These are phyloP conservation scores for Verticillium albo-atrum DNA, from an alignment of 2,329 filamentous ascomycete genomes.

Conservation along the genomic window DNA sequence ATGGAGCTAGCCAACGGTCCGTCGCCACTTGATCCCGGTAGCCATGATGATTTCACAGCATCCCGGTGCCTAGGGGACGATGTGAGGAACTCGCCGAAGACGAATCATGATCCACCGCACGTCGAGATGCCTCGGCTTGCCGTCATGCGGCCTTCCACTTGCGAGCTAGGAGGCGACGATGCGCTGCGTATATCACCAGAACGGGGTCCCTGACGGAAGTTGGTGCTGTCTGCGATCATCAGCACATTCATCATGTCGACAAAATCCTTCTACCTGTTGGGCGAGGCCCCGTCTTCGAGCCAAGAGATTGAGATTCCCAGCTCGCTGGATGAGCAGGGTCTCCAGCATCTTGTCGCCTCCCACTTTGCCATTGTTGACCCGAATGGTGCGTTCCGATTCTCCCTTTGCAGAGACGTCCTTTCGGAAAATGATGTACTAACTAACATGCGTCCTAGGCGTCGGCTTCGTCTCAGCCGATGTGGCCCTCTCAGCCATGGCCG, in stretches of 20 bases:
- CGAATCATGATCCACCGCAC: neutral
- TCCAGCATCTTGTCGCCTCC: slow-evolving; percentile 33
- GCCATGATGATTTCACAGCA: neutral
- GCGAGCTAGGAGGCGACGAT: neutral
- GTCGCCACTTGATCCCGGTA: neutral
- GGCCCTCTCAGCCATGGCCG: slow-evolving; percentile 24
- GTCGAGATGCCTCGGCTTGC: slow-evolving; percentile 1
- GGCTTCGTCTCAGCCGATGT: slow-evolving; percentile 27
- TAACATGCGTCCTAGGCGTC: slow-evolving; percentile 27
- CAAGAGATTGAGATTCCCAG: slow-evolving; percentile 30
- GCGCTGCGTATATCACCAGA: neutral
- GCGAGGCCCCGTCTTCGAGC: slow-evolving; percentile 30
- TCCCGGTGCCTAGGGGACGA: neutral
- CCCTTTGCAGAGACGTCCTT: too few relatives aligned
- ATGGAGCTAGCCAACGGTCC: neutral
- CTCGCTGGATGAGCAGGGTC: slow-evolving; percentile 27
- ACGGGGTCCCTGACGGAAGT: neutral
- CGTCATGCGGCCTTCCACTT: neutral
- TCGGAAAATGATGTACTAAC: neutral
- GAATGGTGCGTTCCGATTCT: slow-evolving; percentile 22
- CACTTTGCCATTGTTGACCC: slow-evolving; percentile 38
- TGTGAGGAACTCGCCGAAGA: neutral
- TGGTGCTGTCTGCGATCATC: neutral
- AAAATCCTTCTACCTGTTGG: slow-evolving; percentile 36
- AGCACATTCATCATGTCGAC: slow-evolving; percentile 23